A percentile compares a stretch with the other conserved stretches of the same genome.
Evolutionary conservation across 306 rosid genomes (phyloP).

Genomic region (Lathyrus aphaca): DNA sequence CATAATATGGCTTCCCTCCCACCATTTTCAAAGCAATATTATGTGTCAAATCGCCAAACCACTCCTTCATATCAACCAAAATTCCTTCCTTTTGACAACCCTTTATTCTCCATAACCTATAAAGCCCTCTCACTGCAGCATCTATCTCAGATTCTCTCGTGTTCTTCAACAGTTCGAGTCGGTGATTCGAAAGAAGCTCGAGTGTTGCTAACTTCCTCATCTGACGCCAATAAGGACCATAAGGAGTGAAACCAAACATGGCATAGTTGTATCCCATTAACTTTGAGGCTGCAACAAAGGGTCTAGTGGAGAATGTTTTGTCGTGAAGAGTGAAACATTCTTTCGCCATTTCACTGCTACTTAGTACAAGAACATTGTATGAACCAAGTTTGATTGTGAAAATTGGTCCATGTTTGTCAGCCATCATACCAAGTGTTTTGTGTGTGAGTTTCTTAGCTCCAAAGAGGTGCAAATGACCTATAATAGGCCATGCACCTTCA

Average conservation of each 20-base stretch:
- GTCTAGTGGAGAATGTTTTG: conserved; percentile 47
- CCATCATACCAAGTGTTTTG: conserved; percentile 44
- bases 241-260: conserved; percentile 45
- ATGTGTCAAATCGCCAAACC: conserved; percentile 53
- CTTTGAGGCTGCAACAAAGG: conserved; percentile 40
- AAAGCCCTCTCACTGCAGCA: conserved; percentile 31
- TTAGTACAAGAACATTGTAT: conserved; percentile 41
- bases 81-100: conserved; percentile 41
- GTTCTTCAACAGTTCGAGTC: conserved; percentile 46
- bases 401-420: conserved; percentile 46
- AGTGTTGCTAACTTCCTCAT: conserved; percentile 38
- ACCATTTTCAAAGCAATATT: conserved; percentile 51
- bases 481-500: conserved; percentile 46
- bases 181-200: conserved; percentile 45
- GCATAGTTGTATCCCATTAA: conserved; percentile 41
- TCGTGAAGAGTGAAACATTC: conserved; percentile 51
- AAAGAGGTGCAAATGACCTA: conserved; percentile 48
- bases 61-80: conserved; percentile 58
- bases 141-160: conserved; percentile 39
- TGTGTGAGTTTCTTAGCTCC: conserved; percentile 34
- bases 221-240: conserved; percentile 49
- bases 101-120: conserved; percentile 34
- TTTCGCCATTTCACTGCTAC: conserved; percentile 42
- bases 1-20: conserved; percentile 48
- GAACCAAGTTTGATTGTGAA: conserved; percentile 45